Evolutionary conservation across 2,329 filamentous ascomycete species (phyloP), one percentile per base, ranked within the genome.

Genomic region (Leptographium radiaticola): DNA sequence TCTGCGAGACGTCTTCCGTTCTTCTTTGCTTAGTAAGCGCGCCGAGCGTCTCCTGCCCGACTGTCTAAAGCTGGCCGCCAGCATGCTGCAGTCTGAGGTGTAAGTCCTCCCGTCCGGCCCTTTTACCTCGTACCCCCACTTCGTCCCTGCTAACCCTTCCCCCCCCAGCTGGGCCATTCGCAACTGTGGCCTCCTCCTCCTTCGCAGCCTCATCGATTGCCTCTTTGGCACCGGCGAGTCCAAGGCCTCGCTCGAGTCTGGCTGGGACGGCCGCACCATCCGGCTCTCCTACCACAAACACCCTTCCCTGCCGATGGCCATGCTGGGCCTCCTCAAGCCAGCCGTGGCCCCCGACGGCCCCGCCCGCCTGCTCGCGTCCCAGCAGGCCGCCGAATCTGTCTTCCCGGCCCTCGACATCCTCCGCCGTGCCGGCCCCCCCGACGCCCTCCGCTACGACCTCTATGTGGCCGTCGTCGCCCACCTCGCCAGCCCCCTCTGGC

Each of bases 121-220:
- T n/a, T n/a, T n/a, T n/a, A n/a, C n/a, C 39, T 18, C 15, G 2
- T 36, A 40, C 5, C 11, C 10, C 20, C 6, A 16, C 8, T 47
- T 30, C n/a, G 15, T n/a, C 18, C 5, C 16, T n/a, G 11, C 57
- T 87, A 82, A 25, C 33, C 12, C 7, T 16, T 12, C 57, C 87
- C 83, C 25, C 25, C 6, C 43, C 15, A 50, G 49, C 4, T 98
- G 93, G 93, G 88, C 90, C 0, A 89, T 98, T 54, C 84, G 90
- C 1, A 98, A 98, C 66, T 96, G 89, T 60, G 89, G 89, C 2
- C 70, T 97, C 38, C 86, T 97, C 70, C 79, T 98, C 8, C 83
- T 97, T 59, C 82, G 91, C 53, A 88, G 89, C 57, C 74, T 96
- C 6, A 86, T 95, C 52, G 87, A 93, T 64, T 79, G 80, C 58